A percentile compares a stretch with the other conserved stretches of the same genome.
Evolutionary conservation across 2,329 filamentous ascomycete genomes (phyloP).

Genomic region (Aspergillus aculeatus): DNA sequence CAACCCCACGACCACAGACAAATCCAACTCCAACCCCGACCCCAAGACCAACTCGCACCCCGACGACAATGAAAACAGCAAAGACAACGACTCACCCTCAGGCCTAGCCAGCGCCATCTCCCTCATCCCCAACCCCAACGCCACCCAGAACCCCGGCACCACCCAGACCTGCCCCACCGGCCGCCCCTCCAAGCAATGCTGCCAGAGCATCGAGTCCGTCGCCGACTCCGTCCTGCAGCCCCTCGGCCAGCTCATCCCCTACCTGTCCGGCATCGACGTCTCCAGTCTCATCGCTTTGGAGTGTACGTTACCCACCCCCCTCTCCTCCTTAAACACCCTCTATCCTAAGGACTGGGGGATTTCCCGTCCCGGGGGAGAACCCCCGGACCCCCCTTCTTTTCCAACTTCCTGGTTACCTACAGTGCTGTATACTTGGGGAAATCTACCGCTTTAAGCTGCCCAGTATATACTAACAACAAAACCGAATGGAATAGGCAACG

Average conservation of each 20-base stretch:
- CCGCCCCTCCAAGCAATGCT: slow-evolving; percentile 29
- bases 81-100: not conserved
- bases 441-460: no score
- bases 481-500: slow-evolving; percentile 15
- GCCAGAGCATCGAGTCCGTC: slow-evolving; percentile 20
- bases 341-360: no score
- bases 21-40: not conserved
- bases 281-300: slow-evolving; percentile 26
- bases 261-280: slow-evolving; percentile 19
- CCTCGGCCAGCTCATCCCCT: slow-evolving; percentile 24
- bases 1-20: not conserved
- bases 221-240: slow-evolving; percentile 16
- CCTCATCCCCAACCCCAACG: not conserved
- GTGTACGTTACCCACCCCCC: slow-evolving; percentile 22
- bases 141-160: not conserved
- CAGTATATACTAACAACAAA: no score
- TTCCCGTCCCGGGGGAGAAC: no score
- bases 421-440: not conserved
- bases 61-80: not conserved
- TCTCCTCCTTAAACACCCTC: not conserved
- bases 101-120: not conserved
- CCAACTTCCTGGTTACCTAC: not conserved
- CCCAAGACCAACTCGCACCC: not conserved
- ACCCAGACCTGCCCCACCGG: slow-evolving; percentile 20
- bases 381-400: not conserved